Evolutionary conservation across 345 rosid species (phyloP), one percentile per base, ranked within the genome.

Genomic region (Hevea brasiliensis): DNA sequence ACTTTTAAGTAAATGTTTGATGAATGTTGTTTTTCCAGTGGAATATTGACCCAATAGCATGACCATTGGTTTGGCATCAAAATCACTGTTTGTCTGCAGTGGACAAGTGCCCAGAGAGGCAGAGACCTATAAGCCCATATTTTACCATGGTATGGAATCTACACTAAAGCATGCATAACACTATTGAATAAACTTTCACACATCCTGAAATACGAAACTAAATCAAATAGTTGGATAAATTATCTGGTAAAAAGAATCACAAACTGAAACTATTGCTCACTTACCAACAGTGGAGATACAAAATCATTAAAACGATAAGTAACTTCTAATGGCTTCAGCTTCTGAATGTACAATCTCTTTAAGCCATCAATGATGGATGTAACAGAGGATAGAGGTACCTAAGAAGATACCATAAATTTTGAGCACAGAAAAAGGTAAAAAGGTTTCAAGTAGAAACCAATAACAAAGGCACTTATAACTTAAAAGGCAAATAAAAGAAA

Each of bases 1-100:
- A 79, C 81, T 62, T 81, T 80, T 88, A 61, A 95, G 97, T 81
- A 95, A 80, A 89, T 95, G 98, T 80, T 95, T 92, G 77, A 95
- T 92, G 82, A 92, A 95, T 58, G 99, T 92, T 64, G 99, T 92
- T 83, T 95, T 95, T 29, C 99, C 99, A 53, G 99, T 95, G 69
- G 99, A 95, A 81, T 95, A 89, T 68, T 95, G 99, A 76, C 98
- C 99, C 87, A 92, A 83, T 75, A 92, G 92, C 99, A 92, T 91
- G 51, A 92, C 99, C 96, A 91, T 95, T 60, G 99, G 99, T 76
- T 87, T 95, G 41, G 97, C 98, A 77, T 95, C 97, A 74, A 94
- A 95, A 77, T 92, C 98, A 75, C 98, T 92, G 73, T 87, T 89
- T 68, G 90, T 76, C 99, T 95, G 79, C 74, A 81, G n/a, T 32